A percentile compares a stretch with the other conserved stretches of the same genome.
Conservation (phyloP, 352 stramenopile species). For the Albugo candida region DNA sequence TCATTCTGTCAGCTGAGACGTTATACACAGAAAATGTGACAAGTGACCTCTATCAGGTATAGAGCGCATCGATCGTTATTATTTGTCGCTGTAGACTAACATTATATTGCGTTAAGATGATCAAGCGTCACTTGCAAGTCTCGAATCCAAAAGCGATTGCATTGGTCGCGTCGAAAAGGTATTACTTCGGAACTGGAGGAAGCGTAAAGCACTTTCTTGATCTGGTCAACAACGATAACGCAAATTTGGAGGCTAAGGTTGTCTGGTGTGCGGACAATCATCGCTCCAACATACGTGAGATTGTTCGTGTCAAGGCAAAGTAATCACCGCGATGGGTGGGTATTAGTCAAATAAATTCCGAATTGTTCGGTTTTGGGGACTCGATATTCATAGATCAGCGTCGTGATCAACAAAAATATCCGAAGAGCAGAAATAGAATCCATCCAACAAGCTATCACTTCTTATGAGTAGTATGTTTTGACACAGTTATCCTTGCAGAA, state of each 20-base stretch:
- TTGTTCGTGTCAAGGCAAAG: constrained; percentile 16
- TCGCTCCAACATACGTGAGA: constrained; percentile 66
- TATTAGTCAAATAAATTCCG: no score
- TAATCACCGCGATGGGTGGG: background rate
- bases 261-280: constrained; percentile 56
- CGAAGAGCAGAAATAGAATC: no score
- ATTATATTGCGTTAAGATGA: constrained; percentile 19
- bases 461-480: no score
- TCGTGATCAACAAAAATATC: no score
- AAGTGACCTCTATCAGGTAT: constrained; percentile 41
- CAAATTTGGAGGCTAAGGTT: constrained; percentile 22
- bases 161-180: constrained; percentile 68
- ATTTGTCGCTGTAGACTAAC: background rate
- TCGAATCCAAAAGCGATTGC: constrained; percentile 18
- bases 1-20: constrained; percentile 70
- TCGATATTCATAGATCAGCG: no score
- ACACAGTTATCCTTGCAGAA: no score
- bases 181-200: constrained; percentile 75
- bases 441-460: no score
- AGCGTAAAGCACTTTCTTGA: constrained; percentile 71
- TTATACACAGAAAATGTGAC: constrained; percentile 71
- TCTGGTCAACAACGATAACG: constrained; percentile 22
- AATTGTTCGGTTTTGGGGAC: no score
- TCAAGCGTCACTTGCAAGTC: constrained; percentile 43
- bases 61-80: constrained; percentile 3